These are phyloP conservation scores for Solanum pinnatisectum DNA, from an alignment of 257 asterid species.

Conservation along the genomic window DNA sequence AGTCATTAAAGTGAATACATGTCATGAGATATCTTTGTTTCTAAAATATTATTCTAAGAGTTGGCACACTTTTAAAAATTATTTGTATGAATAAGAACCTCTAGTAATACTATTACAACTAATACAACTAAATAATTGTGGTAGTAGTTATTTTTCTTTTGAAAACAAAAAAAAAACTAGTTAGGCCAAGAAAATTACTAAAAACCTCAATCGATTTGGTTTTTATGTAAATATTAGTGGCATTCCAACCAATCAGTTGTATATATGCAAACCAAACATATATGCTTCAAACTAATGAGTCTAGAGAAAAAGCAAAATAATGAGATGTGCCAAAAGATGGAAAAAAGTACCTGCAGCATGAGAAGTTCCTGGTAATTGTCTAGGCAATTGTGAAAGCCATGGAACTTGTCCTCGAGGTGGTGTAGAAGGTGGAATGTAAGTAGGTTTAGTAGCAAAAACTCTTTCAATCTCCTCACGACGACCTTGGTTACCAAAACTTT, in stretches of 20 bases:
- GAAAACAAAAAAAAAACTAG: background rate
- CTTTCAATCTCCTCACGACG: conserved; percentile 45
- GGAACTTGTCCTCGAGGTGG: conserved; percentile 5
- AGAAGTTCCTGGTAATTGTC: conserved; percentile 12
- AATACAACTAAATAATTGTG: background rate
- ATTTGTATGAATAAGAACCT: background rate
- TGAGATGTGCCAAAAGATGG: background rate
- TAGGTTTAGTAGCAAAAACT: conserved; percentile 25
- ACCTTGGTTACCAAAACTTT: conserved; percentile 48
- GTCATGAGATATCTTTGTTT: background rate
- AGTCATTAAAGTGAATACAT: background rate
- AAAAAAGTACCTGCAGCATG: background rate
- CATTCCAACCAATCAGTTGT: background rate
- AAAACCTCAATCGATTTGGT: background rate
- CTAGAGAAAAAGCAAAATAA: background rate
- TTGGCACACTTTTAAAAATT: background rate
- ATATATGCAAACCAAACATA: background rate
- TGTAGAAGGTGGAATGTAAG: conserved; percentile 18
- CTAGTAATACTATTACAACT: background rate
- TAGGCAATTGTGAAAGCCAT: conserved; percentile 15
- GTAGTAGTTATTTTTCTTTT: background rate
- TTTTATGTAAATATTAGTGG: background rate
- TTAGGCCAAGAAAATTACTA: background rate
- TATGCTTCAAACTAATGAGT: background rate
- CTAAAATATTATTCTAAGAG: background rate